Conservation (phyloP, 352 stramenopile genomes). For the Blastocystis sp. region DNA sequence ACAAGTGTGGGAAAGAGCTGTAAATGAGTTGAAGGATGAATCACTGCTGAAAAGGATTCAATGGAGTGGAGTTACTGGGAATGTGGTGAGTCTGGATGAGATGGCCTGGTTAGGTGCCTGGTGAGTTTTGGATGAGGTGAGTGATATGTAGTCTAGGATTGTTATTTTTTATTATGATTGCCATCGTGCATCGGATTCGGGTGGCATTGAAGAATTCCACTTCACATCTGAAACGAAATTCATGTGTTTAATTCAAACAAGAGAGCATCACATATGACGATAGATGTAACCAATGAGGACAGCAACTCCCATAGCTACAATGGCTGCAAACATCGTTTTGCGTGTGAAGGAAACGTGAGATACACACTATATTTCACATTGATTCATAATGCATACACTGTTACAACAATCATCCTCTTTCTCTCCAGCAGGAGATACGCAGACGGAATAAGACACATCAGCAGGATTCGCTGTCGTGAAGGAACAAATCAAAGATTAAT, state of each 20-base stretch:
- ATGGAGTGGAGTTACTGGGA: background rate
- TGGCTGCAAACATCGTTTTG: background rate
- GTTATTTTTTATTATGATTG: background rate
- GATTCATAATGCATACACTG: background rate
- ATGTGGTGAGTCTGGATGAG: background rate
- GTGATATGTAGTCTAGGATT: background rate
- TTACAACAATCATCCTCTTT: constrained; percentile 39
- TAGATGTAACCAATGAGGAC: constrained; percentile 14
- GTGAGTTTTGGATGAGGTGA: background rate
- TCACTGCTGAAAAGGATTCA: background rate
- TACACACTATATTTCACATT: constrained; percentile 16
- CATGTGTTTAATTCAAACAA: background rate
- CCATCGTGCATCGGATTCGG: background rate
- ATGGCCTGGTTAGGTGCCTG: background rate
- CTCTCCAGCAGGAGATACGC: constrained; percentile 26
- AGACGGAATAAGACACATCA: constrained; percentile 27
- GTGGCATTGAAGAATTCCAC: background rate
- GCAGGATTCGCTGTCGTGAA: constrained; percentile 34
- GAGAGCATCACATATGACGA: background rate
- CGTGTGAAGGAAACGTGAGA: background rate
- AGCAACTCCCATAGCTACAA: background rate
- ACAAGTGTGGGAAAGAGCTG: background rate
- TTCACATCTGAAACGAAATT: background rate
- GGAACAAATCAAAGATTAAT: background rate
- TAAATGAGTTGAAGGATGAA: background rate